Evolutionary conservation across 2,329 filamentous ascomycete genomes (phyloP).

Genomic region (Cercospora sp.): DNA sequence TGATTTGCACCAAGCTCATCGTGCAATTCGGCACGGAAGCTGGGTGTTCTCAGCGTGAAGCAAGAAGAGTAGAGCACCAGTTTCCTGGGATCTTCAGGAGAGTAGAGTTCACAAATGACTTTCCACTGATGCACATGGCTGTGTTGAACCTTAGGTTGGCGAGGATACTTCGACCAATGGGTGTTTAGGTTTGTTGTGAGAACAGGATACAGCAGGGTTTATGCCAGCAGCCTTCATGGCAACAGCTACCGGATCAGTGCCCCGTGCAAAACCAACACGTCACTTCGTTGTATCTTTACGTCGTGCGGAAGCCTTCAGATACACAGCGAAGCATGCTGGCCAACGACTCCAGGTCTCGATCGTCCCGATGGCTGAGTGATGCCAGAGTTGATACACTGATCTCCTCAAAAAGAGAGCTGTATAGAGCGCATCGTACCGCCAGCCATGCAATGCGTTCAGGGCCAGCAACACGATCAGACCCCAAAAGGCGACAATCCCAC

Average conservation of each 20-base stretch:
- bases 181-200: neutral
- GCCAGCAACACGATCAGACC: neutral
- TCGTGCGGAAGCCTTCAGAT: neutral
- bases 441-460: neutral
- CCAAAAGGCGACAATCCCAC: neutral
- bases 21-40: neutral
- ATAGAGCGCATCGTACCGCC: neutral
- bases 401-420: neutral
- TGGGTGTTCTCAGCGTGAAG: neutral
- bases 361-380: neutral
- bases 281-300: neutral
- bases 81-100: neutral
- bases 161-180: constrained; percentile 3
- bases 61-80: neutral
- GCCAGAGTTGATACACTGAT: neutral
- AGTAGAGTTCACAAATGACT: neutral
- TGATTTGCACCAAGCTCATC: neutral
- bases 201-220: neutral
- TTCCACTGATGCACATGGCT: neutral
- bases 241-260: neutral
- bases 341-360: neutral
- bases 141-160: neutral
- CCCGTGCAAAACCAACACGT: neutral
- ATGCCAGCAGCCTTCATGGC: constrained; percentile 4
- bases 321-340: neutral